Base-by-base conservation (phyloP, 495 filamentous ascomycete species). In the Daldinia loculata region DNA sequence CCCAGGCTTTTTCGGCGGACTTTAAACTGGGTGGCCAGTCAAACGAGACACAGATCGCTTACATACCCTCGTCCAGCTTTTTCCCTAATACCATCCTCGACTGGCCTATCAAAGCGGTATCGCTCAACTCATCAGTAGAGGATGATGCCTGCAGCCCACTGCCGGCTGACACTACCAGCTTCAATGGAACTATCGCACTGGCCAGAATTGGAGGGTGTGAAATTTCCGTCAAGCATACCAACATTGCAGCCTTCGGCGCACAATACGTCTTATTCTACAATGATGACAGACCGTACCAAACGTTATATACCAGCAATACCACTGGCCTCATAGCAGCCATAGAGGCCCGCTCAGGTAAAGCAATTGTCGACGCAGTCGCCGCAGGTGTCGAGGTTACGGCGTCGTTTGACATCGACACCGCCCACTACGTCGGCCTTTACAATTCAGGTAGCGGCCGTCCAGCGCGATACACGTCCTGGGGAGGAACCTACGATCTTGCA, bases 391-490 rank as follows among this genome's bases (percentile, higher is more conserved):
- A 45, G 17, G 41, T 45, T 17, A 22, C n/a, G 41, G 41, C 41
- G 1, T 45, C 41, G 7, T 78, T 78, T 52, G 53, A 67, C n/a
- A 52, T 75, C 19, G 67, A 73, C 19, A 70, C 74, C 12, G 69
- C 64, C 17, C 63, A 70, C 63, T 75, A 70, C 1, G 72, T 78
- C 15, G 77, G 74, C 4, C 26, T 78, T 24, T 70, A 67, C 38
- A 73, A 77, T 61, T 56, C 74, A 8, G 72, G 72, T 2, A 71
- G 73, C 22, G 78, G 75, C 1, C 67, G 71, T 6, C 71, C 78
- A 11, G 78, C 78, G 51, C 69, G 64, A 0, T 88, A 79, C 67
- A 83, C 78, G 15, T 80, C 78, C 27, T 86, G 83, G 80, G 86
- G 84, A 0, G 80, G 80, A 26, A 81, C 79, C 0, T 81, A 77